phyloP scores from a whole-genome alignment of 2,329 filamentous ascomycete species.

The Emergomyces africanus region DNA sequence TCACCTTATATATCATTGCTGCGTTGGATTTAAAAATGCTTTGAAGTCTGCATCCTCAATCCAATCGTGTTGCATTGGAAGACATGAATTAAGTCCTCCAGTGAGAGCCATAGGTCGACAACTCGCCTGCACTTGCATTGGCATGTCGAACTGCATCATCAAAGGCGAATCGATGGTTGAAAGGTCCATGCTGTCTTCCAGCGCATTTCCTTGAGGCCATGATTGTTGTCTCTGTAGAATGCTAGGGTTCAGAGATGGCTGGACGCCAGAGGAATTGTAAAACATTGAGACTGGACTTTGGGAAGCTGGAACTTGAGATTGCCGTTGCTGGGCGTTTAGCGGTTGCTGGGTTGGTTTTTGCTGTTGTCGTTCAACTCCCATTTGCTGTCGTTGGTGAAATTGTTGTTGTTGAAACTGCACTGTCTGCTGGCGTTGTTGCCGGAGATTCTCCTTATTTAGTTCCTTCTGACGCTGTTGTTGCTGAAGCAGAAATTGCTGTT shows the following conservation, averaged over 20 bases:
- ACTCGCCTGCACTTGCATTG: background rate
- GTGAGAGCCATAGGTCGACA: background rate
- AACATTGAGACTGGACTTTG: background rate
- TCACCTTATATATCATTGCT: constrained; percentile 1
- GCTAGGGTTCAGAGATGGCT: background rate
- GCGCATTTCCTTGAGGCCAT: background rate
- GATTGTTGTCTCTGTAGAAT: background rate
- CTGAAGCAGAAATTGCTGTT: background rate
- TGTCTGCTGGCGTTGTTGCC: background rate
- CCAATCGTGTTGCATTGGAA: background rate
- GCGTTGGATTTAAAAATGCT: background rate
- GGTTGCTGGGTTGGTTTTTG: background rate
- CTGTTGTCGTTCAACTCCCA: background rate
- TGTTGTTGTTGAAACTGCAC: background rate
- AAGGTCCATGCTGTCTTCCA: background rate
- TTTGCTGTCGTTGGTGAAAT: background rate
- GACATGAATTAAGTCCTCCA: background rate
- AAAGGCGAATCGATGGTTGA: background rate
- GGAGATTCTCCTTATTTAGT: background rate
- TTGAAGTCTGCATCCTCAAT: background rate
- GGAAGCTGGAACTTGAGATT: background rate
- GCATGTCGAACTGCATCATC: background rate
- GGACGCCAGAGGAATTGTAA: background rate
- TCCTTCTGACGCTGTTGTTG: background rate
- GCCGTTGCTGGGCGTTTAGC: background rate